Base-by-base conservation (phyloP, 2,329 filamentous ascomycete species). In the Fusarium albosuccineum region DNA sequence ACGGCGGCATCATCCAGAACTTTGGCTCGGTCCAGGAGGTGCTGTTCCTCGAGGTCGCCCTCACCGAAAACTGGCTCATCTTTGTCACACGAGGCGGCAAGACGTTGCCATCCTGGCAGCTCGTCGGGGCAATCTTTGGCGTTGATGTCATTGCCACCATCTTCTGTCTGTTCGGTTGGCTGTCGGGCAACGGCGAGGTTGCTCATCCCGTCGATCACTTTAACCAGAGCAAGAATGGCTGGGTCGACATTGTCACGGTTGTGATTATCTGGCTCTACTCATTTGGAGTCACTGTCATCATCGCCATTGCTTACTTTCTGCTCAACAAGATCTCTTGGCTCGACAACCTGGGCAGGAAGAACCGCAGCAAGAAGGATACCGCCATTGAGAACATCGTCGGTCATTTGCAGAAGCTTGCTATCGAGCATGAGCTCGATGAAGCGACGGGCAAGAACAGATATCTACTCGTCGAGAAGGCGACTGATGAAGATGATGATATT, bases 21-120 rank as follows among this genome's bases (percentile, higher is more conserved):
- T 67, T 67, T 1, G 64, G 64, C 0, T 61, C 54, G 0, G 7
- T 67, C 0, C 64, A 67, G 22, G 64, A 67, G 13, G 60, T 67
- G 0, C 29, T 67, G 1, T 67, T 67, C 13, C 64, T 67, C 0
- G 46, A 67, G 13, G 64, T 67, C 2, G 64, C 64, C 0, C 64
- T 67, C 3, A 67, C 64, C 1, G 64, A 67, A 22, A 67, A 67
- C 11, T 67, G 64, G 64, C 64, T 67, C 3, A 67, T 67, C 2
- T 67, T 67, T n/a, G 64, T 67, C 5, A 67, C 64, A 0, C 6
- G 64, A 11, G 64, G 64, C 3, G 64, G 64, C 1, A 67, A 67
- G 13, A 67, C 64, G 0, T 68, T 64, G 64, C 64, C 64, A 2
- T 67, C 64, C 0, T 67, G 64, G 64, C 64, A 67, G 29, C 64